Evolutionary conservation across 2,329 filamentous ascomycete genomes (phyloP), one percentile per base, ranked within the genome.

Genomic region (Sporothrix euskadiensis): DNA sequence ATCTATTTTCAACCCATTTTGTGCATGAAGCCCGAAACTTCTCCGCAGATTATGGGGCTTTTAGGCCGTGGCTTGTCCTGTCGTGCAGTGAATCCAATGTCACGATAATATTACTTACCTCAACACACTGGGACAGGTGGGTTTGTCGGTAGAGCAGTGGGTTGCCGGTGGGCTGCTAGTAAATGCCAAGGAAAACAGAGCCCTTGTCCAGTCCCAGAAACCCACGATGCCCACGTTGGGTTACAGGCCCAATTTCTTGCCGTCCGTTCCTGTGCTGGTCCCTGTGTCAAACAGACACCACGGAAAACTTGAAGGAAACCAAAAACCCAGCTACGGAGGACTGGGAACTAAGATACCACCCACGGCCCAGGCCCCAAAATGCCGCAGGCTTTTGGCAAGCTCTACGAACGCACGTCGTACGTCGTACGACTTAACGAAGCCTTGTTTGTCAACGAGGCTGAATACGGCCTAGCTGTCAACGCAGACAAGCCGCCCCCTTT

Each of bases 341-440:
- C 57, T 63, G 32, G 57, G 57, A 63, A 41, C 57, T 41, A 63
- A 26, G 52, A 22, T 56, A 26, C 26, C 44, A 49, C 44, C 44
- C 59, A 41, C 47, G 65, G 44, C 65, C 44, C 44, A 32, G 65
- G 30, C 39, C 61, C 39, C 69, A 71, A 71, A 71, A 71, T 71
- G 56, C 69, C 69, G 69, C 69, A 71, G 49, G 61, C 61, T 22
- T n/a, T 26, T 39, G 4, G 22, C 32, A 8, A 35, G 8, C 35
- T 35, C 35, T 35, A 35, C 26, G 26, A 26, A 26, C 26, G 26
- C 26, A 26, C 26, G 26, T 26, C 26, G 26, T 26, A 26, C 26
- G 26, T 26, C 26, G 26, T 26, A 26, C 26, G 26, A 26, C 26
- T 26, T 26, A 26, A 26, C 26, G 61, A 52, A 69, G 39, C 69